These are phyloP conservation scores for Fusarium sp. DNA, from an alignment of 2,329 filamentous ascomycete species.

Conservation along the genomic window DNA sequence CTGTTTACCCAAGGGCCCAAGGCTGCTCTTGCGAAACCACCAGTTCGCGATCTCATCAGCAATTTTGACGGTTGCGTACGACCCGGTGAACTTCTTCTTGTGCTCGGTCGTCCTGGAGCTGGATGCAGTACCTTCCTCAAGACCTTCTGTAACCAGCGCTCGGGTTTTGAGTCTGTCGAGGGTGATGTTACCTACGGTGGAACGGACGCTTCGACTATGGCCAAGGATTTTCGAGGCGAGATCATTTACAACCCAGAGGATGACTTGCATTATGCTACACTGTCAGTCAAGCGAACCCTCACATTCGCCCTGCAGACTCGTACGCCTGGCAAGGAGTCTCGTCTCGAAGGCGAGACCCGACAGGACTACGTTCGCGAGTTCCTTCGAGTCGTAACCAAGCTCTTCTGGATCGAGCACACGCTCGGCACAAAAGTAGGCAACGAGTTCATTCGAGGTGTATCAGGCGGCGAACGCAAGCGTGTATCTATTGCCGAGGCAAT, in stretches of 20 bases:
- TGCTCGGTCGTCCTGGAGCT: constrained; percentile 73
- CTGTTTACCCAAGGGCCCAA: constrained; percentile 62
- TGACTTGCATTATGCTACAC: constrained; percentile 75
- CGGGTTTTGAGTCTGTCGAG: constrained; percentile 70
- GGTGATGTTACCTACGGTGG: constrained; percentile 74
- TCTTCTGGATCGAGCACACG: constrained; percentile 78
- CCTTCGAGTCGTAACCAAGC: constrained; percentile 71
- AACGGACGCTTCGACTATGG: constrained; percentile 57
- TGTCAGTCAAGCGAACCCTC: constrained; percentile 74
- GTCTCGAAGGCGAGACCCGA: constrained; percentile 70
- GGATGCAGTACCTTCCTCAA: constrained; percentile 80
- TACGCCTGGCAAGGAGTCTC: constrained; percentile 61
- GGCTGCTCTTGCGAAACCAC: constrained; percentile 65
- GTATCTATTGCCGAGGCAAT: constrained; percentile 79
- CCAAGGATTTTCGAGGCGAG: constrained; percentile 67
- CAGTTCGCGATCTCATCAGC: constrained; percentile 72
- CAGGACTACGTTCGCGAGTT: constrained; percentile 65
- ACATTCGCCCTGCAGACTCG: constrained; percentile 74
- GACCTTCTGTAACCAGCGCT: constrained; percentile 76
- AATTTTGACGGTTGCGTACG: constrained; percentile 74
- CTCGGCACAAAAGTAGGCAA: constrained; percentile 76
- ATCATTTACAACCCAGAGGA: constrained; percentile 76
- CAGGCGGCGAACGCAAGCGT: constrained; percentile 76
- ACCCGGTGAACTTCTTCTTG: constrained; percentile 76
- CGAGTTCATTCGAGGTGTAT: constrained; percentile 72